phyloP scores from a whole-genome alignment of 345 rosid genomes.

The Streptanthus diversifolius region DNA sequence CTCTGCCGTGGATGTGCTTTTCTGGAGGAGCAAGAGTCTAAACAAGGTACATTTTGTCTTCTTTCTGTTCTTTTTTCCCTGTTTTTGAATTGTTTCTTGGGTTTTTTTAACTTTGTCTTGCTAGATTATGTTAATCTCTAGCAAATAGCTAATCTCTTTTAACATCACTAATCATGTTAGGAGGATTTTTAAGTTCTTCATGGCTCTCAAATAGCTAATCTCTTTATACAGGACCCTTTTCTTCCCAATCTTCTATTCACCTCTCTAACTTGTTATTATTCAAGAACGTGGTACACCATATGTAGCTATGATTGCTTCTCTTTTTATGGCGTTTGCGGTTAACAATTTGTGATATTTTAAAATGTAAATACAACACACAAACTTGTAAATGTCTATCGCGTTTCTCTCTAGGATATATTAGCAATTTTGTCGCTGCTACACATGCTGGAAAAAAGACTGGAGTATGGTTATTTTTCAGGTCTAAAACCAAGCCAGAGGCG shows the following conservation, averaged over 20 bases:
- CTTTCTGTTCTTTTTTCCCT: background rate
- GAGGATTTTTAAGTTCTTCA: background rate
- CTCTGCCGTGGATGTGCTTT: background rate
- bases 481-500: background rate
- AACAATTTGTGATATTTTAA: background rate
- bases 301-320: background rate
- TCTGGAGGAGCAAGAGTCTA: conserved; percentile 12
- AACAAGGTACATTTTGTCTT: conserved; percentile 22
- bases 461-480: background rate
- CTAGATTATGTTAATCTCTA: background rate
- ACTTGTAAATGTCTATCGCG: background rate
- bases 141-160: background rate
- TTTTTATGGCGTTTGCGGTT: background rate
- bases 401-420: background rate
- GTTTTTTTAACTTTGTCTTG: background rate
- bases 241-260: background rate
- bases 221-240: background rate
- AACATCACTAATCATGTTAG: too few species aligned
- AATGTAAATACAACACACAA: background rate
- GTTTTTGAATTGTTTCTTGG: background rate
- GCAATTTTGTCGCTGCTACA: background rate
- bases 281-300: background rate
- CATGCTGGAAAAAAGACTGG: too few species aligned
- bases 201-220: background rate
- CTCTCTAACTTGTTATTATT: background rate